These are phyloP conservation scores for Aspergillus conjunctus DNA, from an alignment of 495 filamentous ascomycete genomes.

Conservation along the genomic window DNA sequence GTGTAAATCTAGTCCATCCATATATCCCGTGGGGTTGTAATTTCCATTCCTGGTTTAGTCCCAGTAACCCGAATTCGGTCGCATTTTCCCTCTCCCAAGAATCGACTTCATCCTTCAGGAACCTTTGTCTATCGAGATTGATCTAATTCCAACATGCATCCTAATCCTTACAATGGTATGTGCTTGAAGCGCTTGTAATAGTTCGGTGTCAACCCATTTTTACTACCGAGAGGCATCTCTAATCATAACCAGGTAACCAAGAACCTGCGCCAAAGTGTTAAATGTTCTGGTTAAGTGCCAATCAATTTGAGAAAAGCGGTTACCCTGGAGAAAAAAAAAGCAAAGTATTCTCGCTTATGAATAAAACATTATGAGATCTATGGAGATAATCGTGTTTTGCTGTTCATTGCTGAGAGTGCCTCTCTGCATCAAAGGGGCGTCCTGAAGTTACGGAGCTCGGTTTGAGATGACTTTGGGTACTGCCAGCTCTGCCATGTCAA, in stretches of 20 bases:
- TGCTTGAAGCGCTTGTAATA: background rate
- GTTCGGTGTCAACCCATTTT: background rate
- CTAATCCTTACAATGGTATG: background rate
- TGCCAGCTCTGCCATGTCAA: constrained; percentile 11
- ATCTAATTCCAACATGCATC: no score
- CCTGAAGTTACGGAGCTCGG: background rate
- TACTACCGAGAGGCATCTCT: background rate
- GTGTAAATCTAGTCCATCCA: no score
- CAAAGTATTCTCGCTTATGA: no score
- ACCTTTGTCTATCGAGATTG: background rate
- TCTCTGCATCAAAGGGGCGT: no score
- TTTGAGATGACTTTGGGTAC: constrained; percentile 18
- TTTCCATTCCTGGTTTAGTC: background rate
- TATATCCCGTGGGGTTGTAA: background rate
- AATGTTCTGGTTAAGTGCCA: no score
- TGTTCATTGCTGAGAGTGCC: background rate
- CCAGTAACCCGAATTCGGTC: background rate
- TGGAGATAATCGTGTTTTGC: background rate
- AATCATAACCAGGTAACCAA: no score
- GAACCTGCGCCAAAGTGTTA: no score
- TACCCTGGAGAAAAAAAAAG: no score
- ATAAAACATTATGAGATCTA: background rate
- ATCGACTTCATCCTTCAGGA: background rate
- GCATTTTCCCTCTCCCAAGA: background rate
- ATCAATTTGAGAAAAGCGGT: no score